A percentile compares a stretch with the other conserved stretches of the same genome.
Evolutionary conservation across 1,284 basidiomycete genomes (phyloP).

Genomic region (Filobasidium uniguttulatum): DNA sequence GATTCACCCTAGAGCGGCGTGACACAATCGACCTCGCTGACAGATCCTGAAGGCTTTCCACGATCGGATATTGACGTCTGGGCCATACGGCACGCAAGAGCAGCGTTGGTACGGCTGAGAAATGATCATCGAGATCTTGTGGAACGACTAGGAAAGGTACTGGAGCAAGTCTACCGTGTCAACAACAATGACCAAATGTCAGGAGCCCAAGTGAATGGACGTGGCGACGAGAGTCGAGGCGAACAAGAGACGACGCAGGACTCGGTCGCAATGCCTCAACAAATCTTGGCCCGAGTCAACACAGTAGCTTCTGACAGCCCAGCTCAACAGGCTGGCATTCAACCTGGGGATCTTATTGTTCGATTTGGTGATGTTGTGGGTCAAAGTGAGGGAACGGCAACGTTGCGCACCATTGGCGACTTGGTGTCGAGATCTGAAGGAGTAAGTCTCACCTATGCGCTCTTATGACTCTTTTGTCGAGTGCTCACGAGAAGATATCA

Average conservation of each 20-base stretch:
- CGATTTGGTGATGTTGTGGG: conserved; percentile 13
- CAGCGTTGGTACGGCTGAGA: conserved; percentile 40
- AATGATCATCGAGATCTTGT: conserved; percentile 59
- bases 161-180: conserved; percentile 44
- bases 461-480: conserved; percentile 30
- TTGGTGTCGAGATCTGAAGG: conserved; percentile 59
- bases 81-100: conserved; percentile 54
- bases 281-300: conserved; percentile 63
- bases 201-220: not conserved
- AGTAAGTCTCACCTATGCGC: conserved; percentile 42
- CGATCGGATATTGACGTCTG: conserved; percentile 60
- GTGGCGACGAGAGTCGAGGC: conserved; percentile 4
- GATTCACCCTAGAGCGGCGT: no score
- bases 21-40: no score
- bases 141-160: conserved; percentile 50
- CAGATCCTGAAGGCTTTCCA: conserved; percentile 75
- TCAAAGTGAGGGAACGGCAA: not conserved
- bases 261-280: not conserved
- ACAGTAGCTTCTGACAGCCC: conserved; percentile 62
- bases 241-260: conserved; percentile 16
- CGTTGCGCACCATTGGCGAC: conserved; percentile 48
- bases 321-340: conserved; percentile 56
- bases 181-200: not conserved
- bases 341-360: no score
- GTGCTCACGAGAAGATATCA: conserved; percentile 17